Evolutionary conservation across 257 asterid genomes (phyloP).

Genomic region (Capsicum baccatum): DNA sequence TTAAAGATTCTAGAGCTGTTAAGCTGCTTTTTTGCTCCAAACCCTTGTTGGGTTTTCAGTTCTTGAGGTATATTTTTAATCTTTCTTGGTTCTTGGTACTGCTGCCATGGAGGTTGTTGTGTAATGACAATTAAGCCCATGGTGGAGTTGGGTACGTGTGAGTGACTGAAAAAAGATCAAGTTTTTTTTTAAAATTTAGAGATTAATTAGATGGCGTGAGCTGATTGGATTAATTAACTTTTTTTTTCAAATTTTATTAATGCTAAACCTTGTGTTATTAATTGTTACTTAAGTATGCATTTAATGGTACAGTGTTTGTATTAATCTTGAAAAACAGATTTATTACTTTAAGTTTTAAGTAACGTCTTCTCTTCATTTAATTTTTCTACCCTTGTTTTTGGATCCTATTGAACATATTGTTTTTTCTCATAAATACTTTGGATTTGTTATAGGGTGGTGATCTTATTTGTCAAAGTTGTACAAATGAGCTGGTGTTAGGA

Average conservation of each 20-base stretch:
- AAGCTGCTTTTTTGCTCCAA: slow-evolving; percentile 1
- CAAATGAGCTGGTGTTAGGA: background rate
- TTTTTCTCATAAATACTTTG: background rate
- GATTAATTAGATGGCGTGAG: background rate
- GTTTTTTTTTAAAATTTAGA: background rate
- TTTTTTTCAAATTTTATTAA: background rate
- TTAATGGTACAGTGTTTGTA: background rate
- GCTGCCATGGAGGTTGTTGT: slow-evolving; percentile 4
- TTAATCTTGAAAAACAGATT: slow-evolving; percentile 5
- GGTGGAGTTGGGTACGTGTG: background rate
- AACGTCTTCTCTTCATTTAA: slow-evolving; percentile 27
- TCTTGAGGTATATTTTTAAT: slow-evolving; percentile 14
- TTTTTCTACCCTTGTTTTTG: background rate
- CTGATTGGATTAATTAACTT: slow-evolving; percentile 6
- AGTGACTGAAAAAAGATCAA: background rate
- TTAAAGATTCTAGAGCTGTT: slow-evolving; percentile 22
- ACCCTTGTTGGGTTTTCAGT: slow-evolving; percentile 25
- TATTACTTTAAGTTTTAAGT: background rate
- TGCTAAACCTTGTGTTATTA: background rate
- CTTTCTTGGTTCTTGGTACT: background rate
- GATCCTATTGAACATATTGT: background rate
- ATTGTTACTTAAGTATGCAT: background rate
- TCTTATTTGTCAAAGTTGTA: background rate
- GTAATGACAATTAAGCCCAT: slow-evolving; percentile 1
- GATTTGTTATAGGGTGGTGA: background rate